A percentile compares a stretch with the other conserved stretches of the same genome.
Conservation (phyloP, 1,284 basidiomycete species). For the Vanrija pseudolonga region DNA sequence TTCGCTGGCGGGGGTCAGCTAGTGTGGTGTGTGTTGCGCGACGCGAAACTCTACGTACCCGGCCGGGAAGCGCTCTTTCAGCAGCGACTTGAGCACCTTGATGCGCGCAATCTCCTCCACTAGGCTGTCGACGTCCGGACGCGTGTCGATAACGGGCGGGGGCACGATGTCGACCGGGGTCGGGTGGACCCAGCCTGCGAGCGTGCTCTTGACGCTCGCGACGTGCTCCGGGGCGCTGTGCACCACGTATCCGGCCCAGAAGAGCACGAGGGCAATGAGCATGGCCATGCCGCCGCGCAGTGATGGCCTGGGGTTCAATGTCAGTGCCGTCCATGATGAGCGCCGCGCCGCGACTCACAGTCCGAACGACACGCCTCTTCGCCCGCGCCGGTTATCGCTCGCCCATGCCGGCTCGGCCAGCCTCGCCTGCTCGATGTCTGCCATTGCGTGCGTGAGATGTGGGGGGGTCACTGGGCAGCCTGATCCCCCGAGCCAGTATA, state of each 20-base stretch:
- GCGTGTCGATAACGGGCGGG: neutral
- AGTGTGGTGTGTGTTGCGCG: neutral
- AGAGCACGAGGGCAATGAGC: neutral
- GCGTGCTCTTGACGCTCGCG: neutral
- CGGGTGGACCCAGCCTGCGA: neutral
- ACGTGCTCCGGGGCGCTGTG: neutral
- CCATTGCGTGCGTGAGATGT: too few relatives aligned
- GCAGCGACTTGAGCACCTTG: conserved; percentile 3
- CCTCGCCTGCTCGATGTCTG: too few relatives aligned
- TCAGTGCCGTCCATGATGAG: too few relatives aligned
- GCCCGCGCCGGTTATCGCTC: too few relatives aligned
- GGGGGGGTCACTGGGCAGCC: neutral
- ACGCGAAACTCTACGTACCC: too few relatives aligned
- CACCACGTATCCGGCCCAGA: neutral
- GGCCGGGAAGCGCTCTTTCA: conserved; percentile 9
- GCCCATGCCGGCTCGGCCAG: too few relatives aligned
- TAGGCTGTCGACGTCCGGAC: too few relatives aligned
- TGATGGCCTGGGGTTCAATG: neutral
- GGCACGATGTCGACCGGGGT: neutral
- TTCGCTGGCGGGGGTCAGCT: neutral
- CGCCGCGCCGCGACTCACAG: too few relatives aligned
- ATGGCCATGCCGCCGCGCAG: neutral
- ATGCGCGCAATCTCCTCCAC: too few relatives aligned
- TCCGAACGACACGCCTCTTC: too few relatives aligned
- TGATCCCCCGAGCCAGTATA: too few relatives aligned